A percentile compares a stretch with the other conserved stretches of the same genome.
Conservation (phyloP, 768 basidiomycete species). For the Paxillus rubicundulus region DNA sequence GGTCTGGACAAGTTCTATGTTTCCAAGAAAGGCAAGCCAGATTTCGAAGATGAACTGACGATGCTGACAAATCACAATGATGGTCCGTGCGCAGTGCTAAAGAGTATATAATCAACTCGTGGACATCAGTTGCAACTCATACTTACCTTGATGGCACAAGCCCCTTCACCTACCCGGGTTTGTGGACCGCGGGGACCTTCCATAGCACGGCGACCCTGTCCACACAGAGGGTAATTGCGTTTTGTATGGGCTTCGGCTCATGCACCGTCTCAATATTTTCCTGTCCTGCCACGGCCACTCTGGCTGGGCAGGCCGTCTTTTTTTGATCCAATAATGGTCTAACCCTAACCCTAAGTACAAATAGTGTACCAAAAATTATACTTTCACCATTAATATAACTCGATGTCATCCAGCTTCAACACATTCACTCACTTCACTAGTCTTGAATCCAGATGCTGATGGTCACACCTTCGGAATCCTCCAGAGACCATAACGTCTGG, state of each 20-base stretch:
- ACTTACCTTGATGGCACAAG: constrained; percentile 63
- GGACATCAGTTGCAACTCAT: constrained; percentile 26
- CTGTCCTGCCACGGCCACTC: constrained; percentile 60
- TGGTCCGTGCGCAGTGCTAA: constrained; percentile 25
- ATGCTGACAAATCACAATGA: neutral
- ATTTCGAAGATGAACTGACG: neutral
- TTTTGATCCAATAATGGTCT: constrained; percentile 17
- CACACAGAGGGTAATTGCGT: constrained; percentile 40
- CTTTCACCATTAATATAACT: too few relatives aligned
- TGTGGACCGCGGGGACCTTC: constrained; percentile 52
- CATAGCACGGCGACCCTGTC: constrained; percentile 59
- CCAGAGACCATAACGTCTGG: too few relatives aligned
- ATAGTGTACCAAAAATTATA: too few relatives aligned
- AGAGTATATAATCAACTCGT: constrained; percentile 10
- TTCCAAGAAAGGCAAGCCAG: neutral
- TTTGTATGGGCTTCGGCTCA: constrained; percentile 64
- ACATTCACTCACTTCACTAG: too few relatives aligned
- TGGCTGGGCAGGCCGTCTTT: constrained; percentile 47
- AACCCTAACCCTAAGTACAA: constrained; percentile 30
- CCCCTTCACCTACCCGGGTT: constrained; percentile 50
- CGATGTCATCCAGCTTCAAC: too few relatives aligned
- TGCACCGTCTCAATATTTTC: constrained; percentile 82
- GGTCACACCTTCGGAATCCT: too few relatives aligned
- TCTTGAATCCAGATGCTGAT: too few relatives aligned
- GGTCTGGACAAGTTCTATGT: too few relatives aligned